These are phyloP conservation scores for Baorangia bicolor DNA, from an alignment of 768 basidiomycete species.

Conservation along the genomic window DNA sequence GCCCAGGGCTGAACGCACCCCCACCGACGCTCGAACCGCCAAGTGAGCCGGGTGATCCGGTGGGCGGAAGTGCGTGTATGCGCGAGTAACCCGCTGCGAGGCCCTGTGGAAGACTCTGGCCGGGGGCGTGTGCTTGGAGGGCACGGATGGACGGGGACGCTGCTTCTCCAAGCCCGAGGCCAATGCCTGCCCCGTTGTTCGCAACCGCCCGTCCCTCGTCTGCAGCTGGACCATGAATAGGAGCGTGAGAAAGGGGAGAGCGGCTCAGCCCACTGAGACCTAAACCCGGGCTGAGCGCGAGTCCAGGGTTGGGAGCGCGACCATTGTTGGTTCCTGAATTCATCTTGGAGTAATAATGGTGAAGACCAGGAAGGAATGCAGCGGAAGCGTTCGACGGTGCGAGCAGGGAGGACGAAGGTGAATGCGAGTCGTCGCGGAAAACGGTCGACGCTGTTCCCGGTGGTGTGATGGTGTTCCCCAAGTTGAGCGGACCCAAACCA, in stretches of 20 bases:
- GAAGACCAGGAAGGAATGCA: conserved; percentile 75
- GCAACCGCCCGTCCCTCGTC: conserved; percentile 25
- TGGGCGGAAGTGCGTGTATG: conserved; percentile 69
- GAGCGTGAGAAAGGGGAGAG: conserved; percentile 29
- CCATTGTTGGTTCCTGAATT: conserved; percentile 34
- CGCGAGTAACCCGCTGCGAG: conserved; percentile 89
- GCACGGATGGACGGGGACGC: conserved; percentile 75
- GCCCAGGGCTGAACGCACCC: conserved; percentile 30
- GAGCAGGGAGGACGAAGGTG: conserved; percentile 37
- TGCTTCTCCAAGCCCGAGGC: conserved; percentile 29
- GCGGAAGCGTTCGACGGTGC: conserved; percentile 78
- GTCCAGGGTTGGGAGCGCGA: conserved; percentile 26
- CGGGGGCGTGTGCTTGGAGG: conserved; percentile 83
- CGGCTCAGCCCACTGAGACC: conserved; percentile 28
- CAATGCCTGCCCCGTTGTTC: conserved; percentile 13
- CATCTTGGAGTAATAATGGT: conserved; percentile 60
- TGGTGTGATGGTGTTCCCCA: conserved; percentile 9
- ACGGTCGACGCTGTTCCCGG: conserved; percentile 19
- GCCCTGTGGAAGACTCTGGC: conserved; percentile 88
- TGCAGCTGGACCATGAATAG: conserved; percentile 24
- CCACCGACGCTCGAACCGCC: conserved; percentile 29
- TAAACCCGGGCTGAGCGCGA: conserved; percentile 22
- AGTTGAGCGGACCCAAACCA: conserved; percentile 31
- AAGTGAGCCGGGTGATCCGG: conserved; percentile 37
- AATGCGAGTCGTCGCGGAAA: conserved; percentile 37